Evolutionary conservation across 2,329 filamentous ascomycete species (phyloP), one percentile per base, ranked within the genome.

Genomic region (Coniosporium tulheliwenetii): DNA sequence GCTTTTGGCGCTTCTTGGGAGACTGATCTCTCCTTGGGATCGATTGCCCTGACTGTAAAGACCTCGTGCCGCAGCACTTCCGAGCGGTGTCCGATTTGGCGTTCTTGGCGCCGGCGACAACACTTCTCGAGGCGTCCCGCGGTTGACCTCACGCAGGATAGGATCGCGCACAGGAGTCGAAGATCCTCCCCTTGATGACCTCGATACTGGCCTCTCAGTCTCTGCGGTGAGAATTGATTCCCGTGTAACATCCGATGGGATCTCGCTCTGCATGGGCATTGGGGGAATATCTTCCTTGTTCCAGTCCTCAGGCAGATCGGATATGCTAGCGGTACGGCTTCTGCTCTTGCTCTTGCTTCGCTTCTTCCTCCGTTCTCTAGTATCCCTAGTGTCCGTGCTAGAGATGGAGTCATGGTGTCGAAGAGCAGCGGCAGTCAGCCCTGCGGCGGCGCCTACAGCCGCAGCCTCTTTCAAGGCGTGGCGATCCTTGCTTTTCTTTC

Each of bases 221-320:
- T 82, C 78, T 29, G 84, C 82, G 5, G 87, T 91, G 13, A 91
- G 63, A 41, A 96, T 84, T 0, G 89, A 95, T 12, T 81, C 81
- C 50, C 89, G 73, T 0, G 89, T 96, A 41, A 95, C 61, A 39
- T 95, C 87, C 0, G 89, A 93, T 35, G 82, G 76, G 43, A 93
- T 75, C 42, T 85, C 84, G 59, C 87, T 94, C 59, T 82, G 80
- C 46, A 94, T 70, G 2, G 89, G 89, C 80, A 95, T 85, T 5
- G 84, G 84, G 5, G 86, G 81, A 10, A 83, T 73, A 38, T 77
- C 47, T 59, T 66, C 44, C 73, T 70, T 52, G 19, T 45, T 26
- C 19, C 19, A 26, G 19, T 26, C 19, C 4, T 26, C 19, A 26
- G 19, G 19, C 19, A 26, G 7, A 43, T 77, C 73, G 26, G 72